Evolutionary conservation across 495 filamentous ascomycete species (phyloP).

Genomic region (Penicillium daleae): DNA sequence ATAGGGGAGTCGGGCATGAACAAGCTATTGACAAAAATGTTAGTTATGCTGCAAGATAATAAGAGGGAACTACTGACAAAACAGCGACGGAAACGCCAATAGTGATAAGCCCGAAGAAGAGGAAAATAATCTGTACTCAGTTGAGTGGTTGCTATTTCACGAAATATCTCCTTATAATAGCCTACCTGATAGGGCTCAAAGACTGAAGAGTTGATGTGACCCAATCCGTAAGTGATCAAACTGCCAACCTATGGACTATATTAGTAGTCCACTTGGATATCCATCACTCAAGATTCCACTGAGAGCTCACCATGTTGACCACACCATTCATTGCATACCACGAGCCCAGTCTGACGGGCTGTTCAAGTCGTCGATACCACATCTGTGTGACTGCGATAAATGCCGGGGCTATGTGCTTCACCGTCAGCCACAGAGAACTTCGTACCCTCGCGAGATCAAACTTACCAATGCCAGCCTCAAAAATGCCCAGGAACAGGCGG

Average conservation of each 20-base stretch:
- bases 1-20: constrained; percentile 65
- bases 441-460: neutral
- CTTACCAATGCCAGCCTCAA: constrained; percentile 57
- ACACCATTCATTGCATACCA: constrained; percentile 67
- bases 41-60: neutral
- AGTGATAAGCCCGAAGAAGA: constrained; percentile 58
- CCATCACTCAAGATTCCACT: neutral
- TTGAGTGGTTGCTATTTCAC: constrained; percentile 2
- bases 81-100: constrained; percentile 51
- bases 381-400: constrained; percentile 65
- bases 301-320: constrained; percentile 53
- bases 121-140: constrained; percentile 52
- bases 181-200: constrained; percentile 60
- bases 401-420: constrained; percentile 48
- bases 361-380: constrained; percentile 65
- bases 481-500: constrained; percentile 65
- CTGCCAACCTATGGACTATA: constrained; percentile 40
- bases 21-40: constrained; percentile 21
- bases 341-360: constrained; percentile 58
- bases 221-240: constrained; percentile 61
- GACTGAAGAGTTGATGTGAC: constrained; percentile 55
- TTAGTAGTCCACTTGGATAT: neutral
- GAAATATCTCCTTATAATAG: neutral
- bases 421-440: neutral
- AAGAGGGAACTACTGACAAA: constrained; percentile 29